Percentiles rank a stretch among this genome's conserved stretches.
These are phyloP conservation scores for Nicotiana otophora DNA, from an alignment of 257 asterid genomes.

Conservation along the genomic window DNA sequence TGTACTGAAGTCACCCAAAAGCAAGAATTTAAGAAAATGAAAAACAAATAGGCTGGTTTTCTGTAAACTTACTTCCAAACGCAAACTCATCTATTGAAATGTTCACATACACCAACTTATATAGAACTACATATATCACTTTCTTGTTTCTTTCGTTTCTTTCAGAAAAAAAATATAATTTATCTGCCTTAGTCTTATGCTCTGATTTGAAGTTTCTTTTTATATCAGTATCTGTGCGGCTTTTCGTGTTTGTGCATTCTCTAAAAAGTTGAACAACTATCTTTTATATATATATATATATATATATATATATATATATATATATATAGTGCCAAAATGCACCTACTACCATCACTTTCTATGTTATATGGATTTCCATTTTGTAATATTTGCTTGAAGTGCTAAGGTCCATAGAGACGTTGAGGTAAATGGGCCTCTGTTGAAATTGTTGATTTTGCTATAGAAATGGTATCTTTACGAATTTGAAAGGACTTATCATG, in stretches of 20 bases:
- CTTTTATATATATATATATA: not conserved
- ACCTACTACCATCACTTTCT: not conserved
- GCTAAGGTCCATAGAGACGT: constrained; percentile 13
- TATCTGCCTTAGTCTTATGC: constrained; percentile 14
- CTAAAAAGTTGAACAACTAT: constrained; percentile 27
- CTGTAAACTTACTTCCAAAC: not conserved
- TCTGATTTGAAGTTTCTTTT: constrained; percentile 13
- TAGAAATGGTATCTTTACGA: constrained; percentile 33
- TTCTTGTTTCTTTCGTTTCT: not conserved
- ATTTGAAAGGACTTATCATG: constrained; percentile 40
- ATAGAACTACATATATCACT: not conserved
- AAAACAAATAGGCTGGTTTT: not conserved
- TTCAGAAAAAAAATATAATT: no score
- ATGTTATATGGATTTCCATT: not conserved
- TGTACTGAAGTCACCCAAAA: not conserved
- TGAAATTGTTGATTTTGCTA: constrained; percentile 26
- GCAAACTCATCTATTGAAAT: not conserved
- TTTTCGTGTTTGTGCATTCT: constrained; percentile 15
- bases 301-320: not conserved
- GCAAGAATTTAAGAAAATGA: not conserved
- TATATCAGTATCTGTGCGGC: constrained; percentile 12
- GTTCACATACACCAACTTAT: not conserved
- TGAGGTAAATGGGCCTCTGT: constrained; percentile 21
- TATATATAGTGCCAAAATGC: not conserved
- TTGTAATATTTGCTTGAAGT: not conserved